phyloP scores from a whole-genome alignment of 768 basidiomycete species.

The Mycena haematopus region DNA sequence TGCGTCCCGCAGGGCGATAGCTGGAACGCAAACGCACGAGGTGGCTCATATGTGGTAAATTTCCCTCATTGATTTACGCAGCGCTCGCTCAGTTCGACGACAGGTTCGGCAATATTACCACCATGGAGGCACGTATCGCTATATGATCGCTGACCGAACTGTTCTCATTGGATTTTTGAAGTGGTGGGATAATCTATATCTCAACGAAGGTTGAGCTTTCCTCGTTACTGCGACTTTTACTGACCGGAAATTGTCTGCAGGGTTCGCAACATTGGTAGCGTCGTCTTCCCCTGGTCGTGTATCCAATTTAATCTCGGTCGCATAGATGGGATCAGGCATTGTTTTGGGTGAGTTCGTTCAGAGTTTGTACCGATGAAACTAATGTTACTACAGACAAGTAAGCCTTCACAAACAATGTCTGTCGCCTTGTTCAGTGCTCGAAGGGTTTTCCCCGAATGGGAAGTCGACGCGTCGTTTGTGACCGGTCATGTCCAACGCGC shows the following conservation, averaged over 20 bases:
- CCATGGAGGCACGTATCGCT: constrained; percentile 51
- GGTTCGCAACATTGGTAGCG: constrained; percentile 83
- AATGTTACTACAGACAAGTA: constrained; percentile 55
- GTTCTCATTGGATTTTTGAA: constrained; percentile 34
- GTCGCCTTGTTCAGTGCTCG: not conserved
- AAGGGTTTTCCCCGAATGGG: constrained; percentile 86
- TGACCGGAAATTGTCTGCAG: constrained; percentile 36
- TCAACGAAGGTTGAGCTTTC: constrained; percentile 67
- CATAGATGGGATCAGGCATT: constrained; percentile 87
- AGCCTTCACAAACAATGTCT: constrained; percentile 25
- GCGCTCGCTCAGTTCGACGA: not conserved
- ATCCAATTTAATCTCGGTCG: not conserved
- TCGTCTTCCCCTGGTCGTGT: constrained; percentile 12
- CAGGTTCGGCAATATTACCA: constrained; percentile 92
- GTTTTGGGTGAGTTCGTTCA: constrained; percentile 60
- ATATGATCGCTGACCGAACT: too few relatives aligned
- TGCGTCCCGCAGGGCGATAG: constrained; percentile 77
- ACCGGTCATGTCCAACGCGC: not conserved
- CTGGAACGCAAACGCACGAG: constrained; percentile 82
- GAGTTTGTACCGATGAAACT: not conserved
- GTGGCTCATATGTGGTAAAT: constrained; percentile 81
- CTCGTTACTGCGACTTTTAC: not conserved
- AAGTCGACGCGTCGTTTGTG: constrained; percentile 78
- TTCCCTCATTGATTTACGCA: not conserved
- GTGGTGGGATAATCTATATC: constrained; percentile 88